These are phyloP conservation scores for Umbelopsis sp. DNA, from an alignment of 371 early-diverging fungal species.

Conservation along the genomic window DNA sequence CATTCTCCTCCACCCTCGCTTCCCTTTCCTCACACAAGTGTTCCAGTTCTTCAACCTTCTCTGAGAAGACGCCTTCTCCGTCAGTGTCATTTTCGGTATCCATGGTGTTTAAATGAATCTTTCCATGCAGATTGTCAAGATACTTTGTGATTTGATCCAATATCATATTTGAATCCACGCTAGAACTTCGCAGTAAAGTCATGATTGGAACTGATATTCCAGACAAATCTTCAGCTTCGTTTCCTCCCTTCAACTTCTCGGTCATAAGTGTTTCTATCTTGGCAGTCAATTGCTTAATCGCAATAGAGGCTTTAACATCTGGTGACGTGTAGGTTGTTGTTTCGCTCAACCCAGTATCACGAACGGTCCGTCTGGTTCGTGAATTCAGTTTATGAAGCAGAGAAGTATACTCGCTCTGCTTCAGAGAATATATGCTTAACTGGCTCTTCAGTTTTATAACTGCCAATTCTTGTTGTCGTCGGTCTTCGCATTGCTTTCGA, in stretches of 20 bases:
- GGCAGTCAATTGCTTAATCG: not conserved
- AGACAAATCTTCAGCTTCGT: not conserved
- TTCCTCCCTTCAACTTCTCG: not conserved
- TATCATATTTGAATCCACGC: not conserved
- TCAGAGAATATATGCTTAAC: not conserved
- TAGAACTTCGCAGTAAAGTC: not conserved
- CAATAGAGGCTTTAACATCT: conserved; percentile 2
- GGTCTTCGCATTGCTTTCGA: not conserved
- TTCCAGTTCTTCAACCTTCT: not conserved
- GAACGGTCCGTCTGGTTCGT: not conserved
- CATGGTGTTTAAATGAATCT: too few relatives aligned
- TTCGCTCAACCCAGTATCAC: conserved; percentile 1
- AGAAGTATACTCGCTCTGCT: not conserved
- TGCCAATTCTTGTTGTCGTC: not conserved
- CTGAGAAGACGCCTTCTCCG: not conserved
- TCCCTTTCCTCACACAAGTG: not conserved
- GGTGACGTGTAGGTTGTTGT: not conserved
- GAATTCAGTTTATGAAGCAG: not conserved
- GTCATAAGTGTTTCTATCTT: not conserved
- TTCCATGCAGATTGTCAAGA: not conserved
- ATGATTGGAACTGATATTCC: conserved; percentile 1
- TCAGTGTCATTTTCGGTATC: not conserved
- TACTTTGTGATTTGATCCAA: not conserved
- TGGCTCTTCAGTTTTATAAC: not conserved
- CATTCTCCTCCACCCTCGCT: not conserved